These are phyloP conservation scores for Fallopia convolvulus DNA, from an alignment of 148 eudicot genomes.

Conservation along the genomic window DNA sequence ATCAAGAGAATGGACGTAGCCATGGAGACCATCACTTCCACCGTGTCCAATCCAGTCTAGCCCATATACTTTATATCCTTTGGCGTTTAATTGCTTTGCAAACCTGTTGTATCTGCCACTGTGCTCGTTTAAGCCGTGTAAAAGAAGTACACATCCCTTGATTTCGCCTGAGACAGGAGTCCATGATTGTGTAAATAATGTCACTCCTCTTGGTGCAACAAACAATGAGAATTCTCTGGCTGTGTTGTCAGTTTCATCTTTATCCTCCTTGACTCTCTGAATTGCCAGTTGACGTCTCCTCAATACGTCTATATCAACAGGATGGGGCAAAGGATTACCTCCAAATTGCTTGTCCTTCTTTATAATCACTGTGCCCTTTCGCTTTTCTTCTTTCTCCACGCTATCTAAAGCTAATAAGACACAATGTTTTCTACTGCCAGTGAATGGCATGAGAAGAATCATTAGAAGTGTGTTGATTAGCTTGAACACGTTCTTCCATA, in stretches of 20 bases:
- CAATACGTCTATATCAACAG: conserved; percentile 48
- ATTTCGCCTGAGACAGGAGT: conserved; percentile 34
- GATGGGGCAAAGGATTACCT: not conserved
- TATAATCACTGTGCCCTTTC: not conserved
- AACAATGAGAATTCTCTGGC: conserved; percentile 44
- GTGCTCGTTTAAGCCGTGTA: conserved; percentile 15
- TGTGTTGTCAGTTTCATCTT: conserved; percentile 16
- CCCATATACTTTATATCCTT: conserved; percentile 75
- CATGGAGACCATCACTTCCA: conserved; percentile 95
- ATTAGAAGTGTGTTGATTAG: conserved; percentile 5
- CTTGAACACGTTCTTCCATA: conserved; percentile 8
- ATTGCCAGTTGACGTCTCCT: conserved; percentile 53
- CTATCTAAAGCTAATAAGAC: not conserved
- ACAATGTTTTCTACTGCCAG: not conserved
- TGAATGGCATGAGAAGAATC: conserved; percentile 13
- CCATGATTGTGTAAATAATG: conserved; percentile 78
- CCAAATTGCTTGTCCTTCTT: not conserved
- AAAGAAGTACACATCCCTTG: conserved; percentile 28
- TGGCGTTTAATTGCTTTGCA: conserved; percentile 61
- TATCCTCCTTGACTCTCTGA: conserved; percentile 41
- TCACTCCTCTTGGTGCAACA: conserved; percentile 38
- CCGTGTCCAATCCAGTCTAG: conserved; percentile 99
- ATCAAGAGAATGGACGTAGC: conserved; percentile 93
- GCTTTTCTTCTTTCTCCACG: not conserved
- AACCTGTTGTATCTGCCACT: conserved; percentile 83